Conservation (phyloP, 75 land plant genomes). For the Sequoia sempervirens region DNA sequence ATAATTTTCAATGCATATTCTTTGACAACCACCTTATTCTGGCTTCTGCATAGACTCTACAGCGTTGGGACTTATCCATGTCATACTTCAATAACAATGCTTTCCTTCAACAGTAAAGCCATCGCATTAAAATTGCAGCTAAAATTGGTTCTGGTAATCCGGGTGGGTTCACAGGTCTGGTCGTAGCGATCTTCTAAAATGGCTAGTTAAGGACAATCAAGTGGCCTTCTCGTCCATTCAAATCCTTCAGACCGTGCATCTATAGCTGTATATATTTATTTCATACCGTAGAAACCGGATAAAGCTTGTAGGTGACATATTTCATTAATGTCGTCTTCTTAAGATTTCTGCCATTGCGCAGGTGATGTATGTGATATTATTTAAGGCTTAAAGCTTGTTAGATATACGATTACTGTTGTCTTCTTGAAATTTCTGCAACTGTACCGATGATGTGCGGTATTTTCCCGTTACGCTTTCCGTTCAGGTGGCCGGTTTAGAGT, state of each 20-base stretch:
- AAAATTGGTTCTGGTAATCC: not conserved
- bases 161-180: not conserved
- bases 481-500: constrained; percentile 9
- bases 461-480: not conserved
- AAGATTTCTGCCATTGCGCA: not conserved
- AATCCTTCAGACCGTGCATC: not conserved
- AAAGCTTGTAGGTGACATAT: not conserved
- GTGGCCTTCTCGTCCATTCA: not conserved
- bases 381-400: not conserved
- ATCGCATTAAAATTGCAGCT: not conserved
- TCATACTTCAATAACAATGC: not conserved
- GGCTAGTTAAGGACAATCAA: too few species aligned
- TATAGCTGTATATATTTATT: not conserved
- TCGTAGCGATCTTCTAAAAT: not conserved
- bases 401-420: too few species aligned
- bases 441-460: not conserved
- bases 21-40: too few species aligned
- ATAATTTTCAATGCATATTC: too few species aligned
- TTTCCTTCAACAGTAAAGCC: not conserved
- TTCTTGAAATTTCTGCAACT: too few species aligned
- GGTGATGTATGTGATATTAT: not conserved
- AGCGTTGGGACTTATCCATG: too few species aligned
- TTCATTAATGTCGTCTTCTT: too few species aligned
- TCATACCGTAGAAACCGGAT: not conserved
- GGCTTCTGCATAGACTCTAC: not conserved